These are phyloP conservation scores for Albizia julibrissin DNA, from an alignment of 306 rosid species.

Conservation along the genomic window DNA sequence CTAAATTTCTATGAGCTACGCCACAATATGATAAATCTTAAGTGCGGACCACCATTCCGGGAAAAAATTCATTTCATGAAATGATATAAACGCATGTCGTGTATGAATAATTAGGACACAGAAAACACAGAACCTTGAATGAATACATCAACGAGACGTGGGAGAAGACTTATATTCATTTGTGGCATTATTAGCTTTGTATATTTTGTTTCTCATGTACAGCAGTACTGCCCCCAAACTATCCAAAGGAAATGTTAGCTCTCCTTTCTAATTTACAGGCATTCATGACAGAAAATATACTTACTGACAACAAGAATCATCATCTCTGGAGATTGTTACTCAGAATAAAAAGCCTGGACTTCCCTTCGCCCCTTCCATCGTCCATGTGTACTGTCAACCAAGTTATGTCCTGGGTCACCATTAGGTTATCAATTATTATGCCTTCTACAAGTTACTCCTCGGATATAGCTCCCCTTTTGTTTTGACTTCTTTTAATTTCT, in stretches of 20 bases:
- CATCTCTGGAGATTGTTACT: neutral
- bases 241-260: neutral
- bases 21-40: neutral
- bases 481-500: neutral
- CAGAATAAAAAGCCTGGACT: neutral
- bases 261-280: neutral
- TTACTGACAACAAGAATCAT: neutral
- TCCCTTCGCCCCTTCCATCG: neutral
- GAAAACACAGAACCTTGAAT: neutral
- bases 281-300: neutral
- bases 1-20: neutral
- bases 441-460: conserved; percentile 14
- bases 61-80: neutral
- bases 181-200: neutral
- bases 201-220: neutral
- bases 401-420: conserved; percentile 33
- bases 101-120: neutral
- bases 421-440: conserved; percentile 37
- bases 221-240: neutral
- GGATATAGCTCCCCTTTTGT: neutral
- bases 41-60: neutral
- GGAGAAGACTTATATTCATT: neutral
- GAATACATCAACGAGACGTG: neutral
- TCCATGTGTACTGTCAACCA: neutral
- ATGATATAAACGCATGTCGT: neutral